A percentile compares a stretch with the other conserved stretches of the same genome.
phyloP scores from a whole-genome alignment of 495 filamentous ascomycete species.

The Bathelium albidoporum region DNA sequence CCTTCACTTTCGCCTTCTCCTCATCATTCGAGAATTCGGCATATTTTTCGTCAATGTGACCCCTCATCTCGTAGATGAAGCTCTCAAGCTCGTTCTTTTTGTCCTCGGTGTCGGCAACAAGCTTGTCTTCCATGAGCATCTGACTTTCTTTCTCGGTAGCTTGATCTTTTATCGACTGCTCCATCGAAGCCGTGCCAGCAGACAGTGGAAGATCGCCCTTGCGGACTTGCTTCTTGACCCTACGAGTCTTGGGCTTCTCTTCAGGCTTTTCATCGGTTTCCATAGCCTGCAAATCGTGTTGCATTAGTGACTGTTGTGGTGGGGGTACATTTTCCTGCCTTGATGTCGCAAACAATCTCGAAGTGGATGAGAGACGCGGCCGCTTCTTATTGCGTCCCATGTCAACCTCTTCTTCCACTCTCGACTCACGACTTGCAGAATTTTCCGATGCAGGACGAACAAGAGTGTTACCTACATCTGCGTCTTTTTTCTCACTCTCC shows the following conservation, averaged over 20 bases:
- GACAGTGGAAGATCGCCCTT: slow-evolving; percentile 93
- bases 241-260: slow-evolving; percentile 81
- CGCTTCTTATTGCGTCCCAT: background rate
- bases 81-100: slow-evolving; percentile 99
- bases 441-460: background rate
- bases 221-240: slow-evolving; percentile 98
- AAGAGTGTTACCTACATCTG: slow-evolving; percentile 38
- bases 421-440: background rate
- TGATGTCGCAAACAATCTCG: background rate
- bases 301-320: slow-evolving; percentile 8
- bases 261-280: slow-evolving; percentile 60
- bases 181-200: slow-evolving; percentile 68
- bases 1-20: slow-evolving; percentile 75
- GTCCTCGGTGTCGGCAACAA: slow-evolving; percentile 95
- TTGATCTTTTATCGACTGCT: slow-evolving; percentile 52
- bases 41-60: slow-evolving; percentile 87
- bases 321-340: background rate
- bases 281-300: slow-evolving; percentile 59
- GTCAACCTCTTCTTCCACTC: background rate
- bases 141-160: slow-evolving; percentile 68
- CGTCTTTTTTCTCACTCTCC: slow-evolving; percentile 49
- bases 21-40: slow-evolving; percentile 80
- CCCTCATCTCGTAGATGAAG: slow-evolving; percentile 89
- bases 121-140: slow-evolving; percentile 98
- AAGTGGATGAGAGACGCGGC: background rate